A percentile compares a stretch with the other conserved stretches of the same genome.
These are phyloP conservation scores for Saitozyma sp. DNA, from an alignment of 768 basidiomycete genomes.

Conservation along the genomic window DNA sequence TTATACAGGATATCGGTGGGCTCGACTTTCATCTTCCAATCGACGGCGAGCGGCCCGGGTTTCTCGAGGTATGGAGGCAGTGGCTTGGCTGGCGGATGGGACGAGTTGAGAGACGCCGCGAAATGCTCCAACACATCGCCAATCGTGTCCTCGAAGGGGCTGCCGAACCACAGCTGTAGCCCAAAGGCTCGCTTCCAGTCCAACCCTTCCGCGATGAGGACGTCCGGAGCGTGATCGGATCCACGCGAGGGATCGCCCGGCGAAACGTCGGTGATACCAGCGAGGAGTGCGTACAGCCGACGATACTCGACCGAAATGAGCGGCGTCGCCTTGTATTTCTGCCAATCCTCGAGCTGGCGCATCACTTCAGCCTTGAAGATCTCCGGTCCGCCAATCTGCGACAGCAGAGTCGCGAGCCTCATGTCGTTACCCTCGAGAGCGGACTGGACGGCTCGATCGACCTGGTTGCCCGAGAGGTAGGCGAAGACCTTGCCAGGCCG, in stretches of 20 bases:
- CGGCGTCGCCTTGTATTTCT: constrained; percentile 68
- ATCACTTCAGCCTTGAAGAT: constrained; percentile 71
- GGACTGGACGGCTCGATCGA: constrained; percentile 74
- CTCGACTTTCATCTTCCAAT: constrained; percentile 27
- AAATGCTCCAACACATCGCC: constrained; percentile 69
- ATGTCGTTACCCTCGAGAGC: constrained; percentile 75
- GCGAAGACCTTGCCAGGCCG: constrained; percentile 63
- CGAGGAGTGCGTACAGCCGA: constrained; percentile 78
- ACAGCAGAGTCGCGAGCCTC: constrained; percentile 82
- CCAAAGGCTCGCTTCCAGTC: constrained; percentile 97
- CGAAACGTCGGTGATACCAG: constrained; percentile 68
- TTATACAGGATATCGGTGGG: constrained; percentile 71
- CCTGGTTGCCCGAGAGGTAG: constrained; percentile 80
- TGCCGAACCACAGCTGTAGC: constrained; percentile 83
- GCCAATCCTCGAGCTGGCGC: constrained; percentile 80
- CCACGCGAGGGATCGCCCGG: constrained; percentile 59
- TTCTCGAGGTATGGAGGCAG: constrained; percentile 45
- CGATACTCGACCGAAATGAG: constrained; percentile 69
- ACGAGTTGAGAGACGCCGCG: constrained; percentile 53
- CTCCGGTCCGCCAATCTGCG: constrained; percentile 74
- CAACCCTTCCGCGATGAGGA: constrained; percentile 68
- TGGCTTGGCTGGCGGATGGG: constrained; percentile 45
- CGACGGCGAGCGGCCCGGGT: constrained; percentile 6
- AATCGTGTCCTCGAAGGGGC: constrained; percentile 63
- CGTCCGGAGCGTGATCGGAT: constrained; percentile 57